Base-by-base conservation (phyloP, 495 filamentous ascomycete species). In the Elasticomyces elasticus region DNA sequence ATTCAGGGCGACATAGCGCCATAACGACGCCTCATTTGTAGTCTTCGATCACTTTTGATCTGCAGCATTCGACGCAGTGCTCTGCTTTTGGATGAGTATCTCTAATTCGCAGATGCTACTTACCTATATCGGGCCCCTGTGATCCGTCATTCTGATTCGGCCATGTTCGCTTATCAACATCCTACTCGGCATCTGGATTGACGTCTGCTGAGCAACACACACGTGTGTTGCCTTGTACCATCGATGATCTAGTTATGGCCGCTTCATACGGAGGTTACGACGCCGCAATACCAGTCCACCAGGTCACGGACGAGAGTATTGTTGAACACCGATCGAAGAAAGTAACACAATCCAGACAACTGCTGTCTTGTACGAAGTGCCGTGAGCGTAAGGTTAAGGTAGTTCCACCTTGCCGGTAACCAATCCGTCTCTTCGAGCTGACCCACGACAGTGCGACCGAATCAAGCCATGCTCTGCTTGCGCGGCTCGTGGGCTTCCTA, bases 391-490 rank as follows among this genome's bases (percentile, higher is more conserved):
- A 71, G 38, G 67, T 71, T 43, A 71, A 71, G 61, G 69, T 70
- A 37, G 66, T 35, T 28, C n/a, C 26, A 37, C 17, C 3, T 11
- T 7, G 26, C 33, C 23, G 17, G 45, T 28, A 28, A 7, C 45
- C 45, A 28, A 28, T 19, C 25, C 7, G n/a, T 19, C n/a, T 9
- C 4, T n/a, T 49, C 2, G 25, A 15, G 2, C 45, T 49, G 7
- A 28, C 25, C 25, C 19, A 31, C 7, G 27, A 28, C 58, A 74
- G 72, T 75, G 72, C 58, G 72, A 74, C 65, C 71, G 72, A 20
- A 74, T 67, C 38, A 71, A 73, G 53, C 72, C 72, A 44, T 75
- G 72, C 62, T 67, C 66, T 17, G 70, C 72, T 13, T 75, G 72
- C 49, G 72, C 70, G 40, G 64, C 71, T n/a, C 69, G 72, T 49